Evolutionary conservation across 1,284 basidiomycete genomes (phyloP).

Genomic region (Ganoderma meredithae): DNA sequence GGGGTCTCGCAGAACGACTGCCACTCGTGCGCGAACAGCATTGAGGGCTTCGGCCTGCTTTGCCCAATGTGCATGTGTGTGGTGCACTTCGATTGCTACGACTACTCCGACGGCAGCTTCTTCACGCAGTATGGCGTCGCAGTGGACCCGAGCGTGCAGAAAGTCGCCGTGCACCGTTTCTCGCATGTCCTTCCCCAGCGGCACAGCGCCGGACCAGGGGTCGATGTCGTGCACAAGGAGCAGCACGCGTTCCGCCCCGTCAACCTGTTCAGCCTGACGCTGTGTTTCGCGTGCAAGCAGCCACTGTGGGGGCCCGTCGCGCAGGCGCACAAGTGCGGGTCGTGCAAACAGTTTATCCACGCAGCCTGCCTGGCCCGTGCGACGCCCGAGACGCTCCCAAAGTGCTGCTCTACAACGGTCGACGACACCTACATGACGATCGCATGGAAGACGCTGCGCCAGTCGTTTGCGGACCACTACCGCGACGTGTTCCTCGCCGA

Average conservation of each 20-base stretch:
- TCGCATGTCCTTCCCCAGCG: conserved; percentile 53
- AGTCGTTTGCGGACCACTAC: conserved; percentile 63
- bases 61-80: conserved; percentile 71
- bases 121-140: conserved; percentile 58
- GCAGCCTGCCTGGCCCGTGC: conserved; percentile 52
- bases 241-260: conserved; percentile 61
- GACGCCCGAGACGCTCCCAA: conserved; percentile 37
- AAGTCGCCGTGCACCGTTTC: conserved; percentile 67
- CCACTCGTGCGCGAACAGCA: conserved; percentile 56
- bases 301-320: conserved; percentile 76
- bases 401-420: conserved; percentile 48
- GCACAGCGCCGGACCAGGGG: conserved; percentile 38
- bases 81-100: conserved; percentile 79
- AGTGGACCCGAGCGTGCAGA: conserved; percentile 54
- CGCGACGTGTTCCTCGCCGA: conserved; percentile 50
- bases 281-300: conserved; percentile 69
- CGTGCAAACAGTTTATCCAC: conserved; percentile 73
- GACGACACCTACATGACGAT: conserved; percentile 61
- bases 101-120: conserved; percentile 68
- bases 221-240: conserved; percentile 39
- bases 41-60: conserved; percentile 67
- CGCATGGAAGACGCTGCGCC: conserved; percentile 53
- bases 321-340: conserved; percentile 70
- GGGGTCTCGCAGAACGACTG: conserved; percentile 55
- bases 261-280: conserved; percentile 75